These are phyloP conservation scores for Colletotrichum navitas DNA, from an alignment of 2,329 filamentous ascomycete genomes.

Conservation along the genomic window DNA sequence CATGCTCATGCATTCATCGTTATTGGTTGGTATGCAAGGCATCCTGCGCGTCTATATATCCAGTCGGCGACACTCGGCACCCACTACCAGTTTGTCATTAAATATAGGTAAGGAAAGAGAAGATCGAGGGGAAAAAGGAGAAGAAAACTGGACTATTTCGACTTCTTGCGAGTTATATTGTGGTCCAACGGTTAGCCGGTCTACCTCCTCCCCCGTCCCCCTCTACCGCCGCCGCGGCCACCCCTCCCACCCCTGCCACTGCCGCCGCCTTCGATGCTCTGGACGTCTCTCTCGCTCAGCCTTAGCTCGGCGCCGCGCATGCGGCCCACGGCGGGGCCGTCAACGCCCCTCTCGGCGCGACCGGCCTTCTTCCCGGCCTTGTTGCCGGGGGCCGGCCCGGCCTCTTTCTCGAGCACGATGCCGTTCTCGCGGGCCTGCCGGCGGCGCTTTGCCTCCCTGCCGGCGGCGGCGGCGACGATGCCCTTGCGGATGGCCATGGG, in stretches of 20 bases:
- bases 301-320: slow-evolving; percentile 84
- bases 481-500: slow-evolving; percentile 88
- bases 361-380: slow-evolving; percentile 55
- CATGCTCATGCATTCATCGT: too few species aligned
- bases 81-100: background rate
- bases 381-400: slow-evolving; percentile 46
- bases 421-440: slow-evolving; percentile 90
- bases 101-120: background rate
- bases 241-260: slow-evolving; percentile 48
- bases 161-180: background rate
- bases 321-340: slow-evolving; percentile 82
- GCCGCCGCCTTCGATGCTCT: slow-evolving; percentile 72
- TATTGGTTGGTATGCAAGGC: background rate
- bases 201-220: slow-evolving; percentile 45
- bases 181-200: background rate
- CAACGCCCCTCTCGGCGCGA: slow-evolving; percentile 71
- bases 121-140: background rate
- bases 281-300: slow-evolving; percentile 82
- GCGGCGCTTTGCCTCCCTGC: slow-evolving; percentile 78
- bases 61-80: background rate
- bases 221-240: slow-evolving; percentile 56
- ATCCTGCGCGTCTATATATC: background rate
- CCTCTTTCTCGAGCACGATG: slow-evolving; percentile 79
- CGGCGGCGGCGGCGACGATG: slow-evolving; percentile 76
- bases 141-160: background rate